phyloP scores from a whole-genome alignment of 306 rosid genomes.

The Geum urbanum region DNA sequence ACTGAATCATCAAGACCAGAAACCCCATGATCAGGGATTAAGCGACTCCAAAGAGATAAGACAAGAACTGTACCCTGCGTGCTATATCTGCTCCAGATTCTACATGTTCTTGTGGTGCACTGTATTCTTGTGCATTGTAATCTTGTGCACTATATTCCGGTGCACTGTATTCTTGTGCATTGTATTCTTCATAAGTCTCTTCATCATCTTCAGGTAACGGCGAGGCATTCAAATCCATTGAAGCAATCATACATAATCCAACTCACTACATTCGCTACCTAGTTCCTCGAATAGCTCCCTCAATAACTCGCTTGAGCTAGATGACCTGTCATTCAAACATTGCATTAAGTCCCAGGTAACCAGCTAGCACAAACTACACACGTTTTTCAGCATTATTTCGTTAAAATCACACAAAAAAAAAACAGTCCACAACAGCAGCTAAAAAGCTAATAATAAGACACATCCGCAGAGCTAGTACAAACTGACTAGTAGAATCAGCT shows the following conservation, averaged over 20 bases:
- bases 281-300: slow-evolving; percentile 7
- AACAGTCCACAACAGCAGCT: not conserved
- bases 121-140: slow-evolving; percentile 28
- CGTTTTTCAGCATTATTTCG: not conserved
- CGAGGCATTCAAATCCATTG: slow-evolving; percentile 98
- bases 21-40: not conserved
- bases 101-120: slow-evolving; percentile 66
- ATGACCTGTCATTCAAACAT: slow-evolving; percentile 3
- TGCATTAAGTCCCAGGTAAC: slow-evolving; percentile 11
- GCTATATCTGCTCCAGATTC: slow-evolving; percentile 78
- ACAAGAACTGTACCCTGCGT: slow-evolving; percentile 64
- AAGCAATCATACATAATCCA: slow-evolving; percentile 72
- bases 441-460: not conserved
- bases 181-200: slow-evolving; percentile 54
- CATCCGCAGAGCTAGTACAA: not conserved
- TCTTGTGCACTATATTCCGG: slow-evolving; percentile 53
- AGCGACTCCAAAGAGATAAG: slow-evolving; percentile 4
- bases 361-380: not conserved
- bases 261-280: slow-evolving; percentile 42
- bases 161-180: slow-evolving; percentile 34
- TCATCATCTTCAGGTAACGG: slow-evolving; percentile 97
- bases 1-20: not conserved
- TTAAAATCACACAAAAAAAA: not conserved
- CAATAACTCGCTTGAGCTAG: not conserved
- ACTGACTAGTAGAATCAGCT: slow-evolving; percentile 7